phyloP scores from a whole-genome alignment of 768 basidiomycete species.

The Pleurotus djamor region DNA sequence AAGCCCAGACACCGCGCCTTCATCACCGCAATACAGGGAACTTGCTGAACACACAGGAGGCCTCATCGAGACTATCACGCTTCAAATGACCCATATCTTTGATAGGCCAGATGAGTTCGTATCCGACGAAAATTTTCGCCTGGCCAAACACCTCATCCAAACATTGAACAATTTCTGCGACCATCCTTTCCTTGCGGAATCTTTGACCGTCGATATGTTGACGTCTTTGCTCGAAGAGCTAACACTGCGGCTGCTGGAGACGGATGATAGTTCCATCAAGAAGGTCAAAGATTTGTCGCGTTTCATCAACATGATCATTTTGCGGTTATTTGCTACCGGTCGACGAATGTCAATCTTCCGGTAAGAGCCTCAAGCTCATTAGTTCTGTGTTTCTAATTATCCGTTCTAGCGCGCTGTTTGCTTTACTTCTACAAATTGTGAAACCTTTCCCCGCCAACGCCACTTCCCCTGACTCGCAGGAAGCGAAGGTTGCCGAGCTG shows the following conservation, averaged over 20 bases:
- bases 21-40: conserved; percentile 71
- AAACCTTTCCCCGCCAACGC: conserved; percentile 81
- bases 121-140: conserved; percentile 79
- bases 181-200: conserved; percentile 83
- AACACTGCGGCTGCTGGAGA: conserved; percentile 87
- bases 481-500: conserved; percentile 88
- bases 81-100: conserved; percentile 92
- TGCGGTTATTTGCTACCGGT: conserved; percentile 89
- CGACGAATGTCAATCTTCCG: conserved; percentile 89
- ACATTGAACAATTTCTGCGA: conserved; percentile 95
- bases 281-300: conserved; percentile 92
- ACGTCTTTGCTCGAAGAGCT: conserved; percentile 90
- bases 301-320: conserved; percentile 98
- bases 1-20: conserved; percentile 69
- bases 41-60: conserved; percentile 79
- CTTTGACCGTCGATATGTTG: conserved; percentile 80
- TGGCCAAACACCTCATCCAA: conserved; percentile 97
- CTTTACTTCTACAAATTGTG: conserved; percentile 77
- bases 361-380: conserved; percentile 38
- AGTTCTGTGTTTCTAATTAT: conserved; percentile 8
- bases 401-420: conserved; percentile 66
- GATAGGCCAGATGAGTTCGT: conserved; percentile 75
- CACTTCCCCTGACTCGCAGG: conserved; percentile 71
- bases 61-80: conserved; percentile 85
- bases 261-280: conserved; percentile 81